Conservation (phyloP, 148 eudicot species). For the Fagopyrum homotropicum region DNA sequence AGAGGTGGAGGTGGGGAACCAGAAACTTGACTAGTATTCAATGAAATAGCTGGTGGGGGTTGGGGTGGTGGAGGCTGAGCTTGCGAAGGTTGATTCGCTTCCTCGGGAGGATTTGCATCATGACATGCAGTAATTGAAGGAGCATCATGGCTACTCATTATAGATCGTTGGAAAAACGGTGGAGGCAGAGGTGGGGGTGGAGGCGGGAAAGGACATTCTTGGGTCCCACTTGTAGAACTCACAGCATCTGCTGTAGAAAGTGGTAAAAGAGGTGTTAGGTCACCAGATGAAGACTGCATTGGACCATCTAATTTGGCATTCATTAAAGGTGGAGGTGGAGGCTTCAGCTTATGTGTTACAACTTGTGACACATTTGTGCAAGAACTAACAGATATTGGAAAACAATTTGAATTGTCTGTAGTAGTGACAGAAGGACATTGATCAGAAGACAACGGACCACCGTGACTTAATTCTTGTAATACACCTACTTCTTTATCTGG, state of each 20-base stretch:
- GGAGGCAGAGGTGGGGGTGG: conserved; percentile 27
- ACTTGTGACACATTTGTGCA: conserved; percentile 15
- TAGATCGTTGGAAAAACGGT: background rate
- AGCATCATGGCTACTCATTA: background rate
- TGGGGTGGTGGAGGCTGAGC: conserved; percentile 13
- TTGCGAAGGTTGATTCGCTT: conserved; percentile 9
- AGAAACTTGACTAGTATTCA: background rate
- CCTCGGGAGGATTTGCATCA: background rate
- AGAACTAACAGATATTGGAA: conserved; percentile 16
- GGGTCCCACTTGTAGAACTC: background rate
- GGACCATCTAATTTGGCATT: background rate
- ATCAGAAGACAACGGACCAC: conserved; percentile 12
- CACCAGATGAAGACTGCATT: background rate
- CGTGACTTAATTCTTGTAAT: conserved; percentile 21
- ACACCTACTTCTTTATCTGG: conserved; percentile 24
- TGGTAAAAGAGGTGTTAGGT: background rate
- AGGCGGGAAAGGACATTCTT: conserved; percentile 18
- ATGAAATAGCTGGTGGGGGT: conserved; percentile 6
- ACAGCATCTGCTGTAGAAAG: background rate
- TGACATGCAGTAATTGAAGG: background rate
- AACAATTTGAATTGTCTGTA: conserved; percentile 19
- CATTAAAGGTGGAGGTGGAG: background rate
- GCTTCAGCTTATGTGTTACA: background rate
- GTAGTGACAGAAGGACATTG: conserved; percentile 20
- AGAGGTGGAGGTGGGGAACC: conserved; percentile 12